Conservation (phyloP, 768 basidiomycete genomes). For the Amanita rubescens region DNA sequence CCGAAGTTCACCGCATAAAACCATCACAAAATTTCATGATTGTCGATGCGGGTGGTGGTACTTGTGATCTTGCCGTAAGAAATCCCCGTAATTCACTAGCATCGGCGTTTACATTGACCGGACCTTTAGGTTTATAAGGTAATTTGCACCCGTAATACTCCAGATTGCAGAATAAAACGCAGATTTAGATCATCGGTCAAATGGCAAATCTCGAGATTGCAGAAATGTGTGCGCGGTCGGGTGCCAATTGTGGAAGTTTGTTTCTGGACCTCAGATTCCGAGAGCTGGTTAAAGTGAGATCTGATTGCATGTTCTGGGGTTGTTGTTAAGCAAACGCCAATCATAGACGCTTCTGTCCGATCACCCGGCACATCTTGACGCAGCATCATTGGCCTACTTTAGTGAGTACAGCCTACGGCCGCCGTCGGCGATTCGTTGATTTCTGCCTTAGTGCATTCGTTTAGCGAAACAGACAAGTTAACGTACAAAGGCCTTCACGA, state of each 20-base stretch:
- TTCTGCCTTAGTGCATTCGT: slow-evolving; percentile 57
- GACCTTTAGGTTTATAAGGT: slow-evolving; percentile 6
- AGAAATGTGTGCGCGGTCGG: slow-evolving; percentile 83
- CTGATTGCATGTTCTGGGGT: not conserved
- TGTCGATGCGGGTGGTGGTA: slow-evolving; percentile 88
- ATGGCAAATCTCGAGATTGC: slow-evolving; percentile 82
- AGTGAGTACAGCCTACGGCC: slow-evolving; percentile 29
- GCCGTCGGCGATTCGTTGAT: slow-evolving; percentile 6
- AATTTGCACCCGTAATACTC: not conserved
- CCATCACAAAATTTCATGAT: slow-evolving; percentile 85
- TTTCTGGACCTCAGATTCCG: slow-evolving; percentile 85
- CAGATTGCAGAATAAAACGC: slow-evolving; percentile 9
- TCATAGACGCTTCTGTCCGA: slow-evolving; percentile 53
- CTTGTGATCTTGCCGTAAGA: slow-evolving; percentile 55
- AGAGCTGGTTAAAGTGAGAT: slow-evolving; percentile 58
- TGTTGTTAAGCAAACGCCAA: slow-evolving; percentile 1
- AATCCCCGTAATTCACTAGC: not conserved
- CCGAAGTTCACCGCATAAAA: slow-evolving; percentile 70
- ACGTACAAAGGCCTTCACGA: slow-evolving; percentile 65
- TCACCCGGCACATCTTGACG: slow-evolving; percentile 80
- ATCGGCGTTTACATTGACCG: not conserved
- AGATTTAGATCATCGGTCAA: slow-evolving; percentile 64
- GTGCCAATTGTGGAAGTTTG: slow-evolving; percentile 80
- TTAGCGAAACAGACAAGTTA: slow-evolving; percentile 84
- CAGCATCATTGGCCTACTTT: slow-evolving; percentile 77